Evolutionary conservation across 371 early-diverging fungal genomes (phyloP).

Genomic region (Paramicrosporidium saccamoebae): DNA sequence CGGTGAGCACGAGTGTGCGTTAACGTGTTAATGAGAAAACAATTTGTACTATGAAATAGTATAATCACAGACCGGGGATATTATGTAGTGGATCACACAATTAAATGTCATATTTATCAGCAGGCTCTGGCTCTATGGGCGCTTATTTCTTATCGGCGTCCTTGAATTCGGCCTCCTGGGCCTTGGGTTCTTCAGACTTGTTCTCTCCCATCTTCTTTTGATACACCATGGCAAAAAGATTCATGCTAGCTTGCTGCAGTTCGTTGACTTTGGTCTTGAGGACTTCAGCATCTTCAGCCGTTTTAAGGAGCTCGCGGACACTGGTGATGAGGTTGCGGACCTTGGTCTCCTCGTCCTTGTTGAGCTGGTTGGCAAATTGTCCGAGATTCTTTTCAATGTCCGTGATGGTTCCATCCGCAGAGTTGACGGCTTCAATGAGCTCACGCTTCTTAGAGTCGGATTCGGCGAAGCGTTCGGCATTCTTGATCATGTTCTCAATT

Average conservation of each 20-base stretch:
- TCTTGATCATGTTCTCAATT: conserved; percentile 77
- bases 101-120: too few species aligned
- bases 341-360: conserved; percentile 35
- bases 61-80: too few species aligned
- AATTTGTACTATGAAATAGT: too few species aligned
- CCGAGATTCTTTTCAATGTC: conserved; percentile 75
- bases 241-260: conserved; percentile 51
- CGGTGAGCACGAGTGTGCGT: conserved; percentile 1
- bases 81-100: too few species aligned
- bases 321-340: conserved; percentile 39
- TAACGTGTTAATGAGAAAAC: too few species aligned
- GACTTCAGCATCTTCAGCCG: conserved; percentile 20
- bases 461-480: conserved; percentile 68
- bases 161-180: too few species aligned
- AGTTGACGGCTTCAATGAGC: conserved; percentile 68
- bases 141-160: too few species aligned
- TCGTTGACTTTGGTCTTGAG: conserved; percentile 22
- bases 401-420: conserved; percentile 54
- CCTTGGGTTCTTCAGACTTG: too few species aligned
- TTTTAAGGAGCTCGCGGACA: conserved; percentile 19
- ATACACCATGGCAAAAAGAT: conserved; percentile 86
- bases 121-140: too few species aligned
- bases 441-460: conserved; percentile 67
- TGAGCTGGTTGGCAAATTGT: conserved; percentile 73
- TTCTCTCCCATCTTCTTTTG: conserved; percentile 19